phyloP scores from a whole-genome alignment of 371 early-diverging fungal genomes.

The Batrachochytrium dendrobatidis region DNA sequence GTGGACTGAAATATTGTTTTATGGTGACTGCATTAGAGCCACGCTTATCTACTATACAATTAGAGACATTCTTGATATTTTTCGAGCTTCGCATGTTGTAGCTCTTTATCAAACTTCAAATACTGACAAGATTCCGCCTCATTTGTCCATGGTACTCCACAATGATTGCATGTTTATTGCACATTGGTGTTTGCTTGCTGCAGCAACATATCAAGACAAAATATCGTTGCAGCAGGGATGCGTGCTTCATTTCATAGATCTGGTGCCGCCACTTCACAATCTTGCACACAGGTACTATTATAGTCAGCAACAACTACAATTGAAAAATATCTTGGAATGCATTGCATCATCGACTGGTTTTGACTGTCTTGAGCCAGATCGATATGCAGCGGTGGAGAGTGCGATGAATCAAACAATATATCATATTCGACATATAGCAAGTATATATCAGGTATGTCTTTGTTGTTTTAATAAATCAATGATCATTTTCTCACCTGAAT shows the following conservation, averaged over 20 bases:
- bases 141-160: slow-evolving; percentile 52
- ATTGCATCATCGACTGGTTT: neutral
- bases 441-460: neutral
- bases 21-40: too few relatives aligned
- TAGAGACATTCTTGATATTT: neutral
- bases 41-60: neutral
- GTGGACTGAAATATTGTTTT: too few relatives aligned
- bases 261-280: neutral
- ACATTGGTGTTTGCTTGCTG: slow-evolving; percentile 25
- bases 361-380: neutral
- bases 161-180: slow-evolving; percentile 69
- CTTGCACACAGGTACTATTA: neutral
- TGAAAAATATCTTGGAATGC: neutral
- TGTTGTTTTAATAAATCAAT: too few relatives aligned
- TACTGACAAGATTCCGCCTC: slow-evolving; percentile 33
- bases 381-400: neutral
- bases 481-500: neutral
- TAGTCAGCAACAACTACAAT: neutral
- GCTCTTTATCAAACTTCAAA: neutral
- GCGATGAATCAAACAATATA: neutral
- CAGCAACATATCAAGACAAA: neutral
- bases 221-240: neutral
- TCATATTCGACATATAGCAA: neutral
- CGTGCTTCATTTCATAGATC: neutral
- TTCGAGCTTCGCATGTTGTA: neutral